Conservation (phyloP, 2,329 filamentous ascomycete species). For the Cercospora sp. region DNA sequence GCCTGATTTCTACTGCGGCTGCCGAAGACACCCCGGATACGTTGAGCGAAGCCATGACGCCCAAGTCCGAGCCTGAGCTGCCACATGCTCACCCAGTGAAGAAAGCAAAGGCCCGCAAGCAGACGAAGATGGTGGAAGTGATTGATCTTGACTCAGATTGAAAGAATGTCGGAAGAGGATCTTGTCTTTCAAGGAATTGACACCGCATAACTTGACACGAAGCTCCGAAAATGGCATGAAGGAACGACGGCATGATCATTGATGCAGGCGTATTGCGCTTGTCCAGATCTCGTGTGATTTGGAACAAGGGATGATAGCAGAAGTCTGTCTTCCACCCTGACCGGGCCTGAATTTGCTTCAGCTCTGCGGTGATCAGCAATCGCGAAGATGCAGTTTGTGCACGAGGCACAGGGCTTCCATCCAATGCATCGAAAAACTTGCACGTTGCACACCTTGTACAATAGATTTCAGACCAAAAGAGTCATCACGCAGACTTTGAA, state of each 20-base stretch:
- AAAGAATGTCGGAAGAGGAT: background rate
- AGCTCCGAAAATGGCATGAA: background rate
- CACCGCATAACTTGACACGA: background rate
- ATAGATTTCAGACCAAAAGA: background rate
- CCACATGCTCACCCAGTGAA: slow-evolving; percentile 6
- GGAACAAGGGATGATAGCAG: background rate
- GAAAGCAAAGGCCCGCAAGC: slow-evolving; percentile 8
- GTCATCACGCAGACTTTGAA: background rate
- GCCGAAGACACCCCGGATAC: slow-evolving; percentile 25
- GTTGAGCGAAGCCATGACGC: slow-evolving; percentile 28
- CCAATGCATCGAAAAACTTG: background rate
- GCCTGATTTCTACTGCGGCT: background rate
- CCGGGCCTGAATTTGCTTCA: background rate
- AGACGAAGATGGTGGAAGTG: slow-evolving; percentile 6
- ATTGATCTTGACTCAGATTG: slow-evolving; percentile 9
- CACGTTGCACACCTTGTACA: background rate
- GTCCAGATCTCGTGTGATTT: background rate
- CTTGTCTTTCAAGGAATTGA: background rate
- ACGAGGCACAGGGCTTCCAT: too few species aligned
- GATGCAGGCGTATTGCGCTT: background rate
- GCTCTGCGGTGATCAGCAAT: background rate
- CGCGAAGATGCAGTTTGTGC: background rate
- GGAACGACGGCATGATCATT: background rate
- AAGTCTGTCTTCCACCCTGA: background rate
- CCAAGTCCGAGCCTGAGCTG: slow-evolving; percentile 12